Evolutionary conservation across 2,329 filamentous ascomycete species (phyloP).

Genomic region (Diaporthe nobilis): DNA sequence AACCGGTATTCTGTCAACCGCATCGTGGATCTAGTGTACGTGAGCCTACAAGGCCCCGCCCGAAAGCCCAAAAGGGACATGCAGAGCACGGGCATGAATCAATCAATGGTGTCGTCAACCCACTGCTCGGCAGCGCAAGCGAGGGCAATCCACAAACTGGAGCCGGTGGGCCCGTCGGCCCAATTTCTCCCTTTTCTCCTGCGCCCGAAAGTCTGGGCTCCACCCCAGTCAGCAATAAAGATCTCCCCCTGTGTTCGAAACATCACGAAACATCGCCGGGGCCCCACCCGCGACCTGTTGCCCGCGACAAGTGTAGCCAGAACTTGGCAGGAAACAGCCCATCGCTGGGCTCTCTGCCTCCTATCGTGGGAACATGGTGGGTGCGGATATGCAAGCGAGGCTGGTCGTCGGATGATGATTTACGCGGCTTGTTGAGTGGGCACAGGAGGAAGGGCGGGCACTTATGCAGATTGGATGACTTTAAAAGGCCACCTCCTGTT

Average conservation of each 20-base stretch:
- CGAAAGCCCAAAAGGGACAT: background rate
- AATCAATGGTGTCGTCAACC: constrained; percentile 5
- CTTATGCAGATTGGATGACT: background rate
- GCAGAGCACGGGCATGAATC: background rate
- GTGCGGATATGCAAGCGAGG: background rate
- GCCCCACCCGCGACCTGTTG: constrained; percentile 14
- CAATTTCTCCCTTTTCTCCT: constrained; percentile 29
- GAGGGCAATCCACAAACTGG: background rate
- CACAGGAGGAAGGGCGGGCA: background rate
- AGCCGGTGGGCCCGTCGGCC: background rate
- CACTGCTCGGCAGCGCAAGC: background rate
- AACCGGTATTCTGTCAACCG: background rate
- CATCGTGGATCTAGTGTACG: background rate
- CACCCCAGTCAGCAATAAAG: background rate
- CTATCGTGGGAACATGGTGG: background rate
- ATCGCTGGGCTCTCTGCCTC: background rate
- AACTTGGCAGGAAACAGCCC: constrained; percentile 4
- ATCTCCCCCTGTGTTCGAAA: constrained; percentile 20
- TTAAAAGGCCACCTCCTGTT: background rate
- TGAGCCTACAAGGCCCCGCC: background rate
- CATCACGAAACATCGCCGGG: constrained; percentile 21
- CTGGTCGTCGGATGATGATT: background rate
- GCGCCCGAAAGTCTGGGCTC: constrained; percentile 11
- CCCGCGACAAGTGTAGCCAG: background rate
- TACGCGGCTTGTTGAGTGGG: background rate